Conservation (phyloP, 805 yeast species). For the Kazachstania taianensis region DNA sequence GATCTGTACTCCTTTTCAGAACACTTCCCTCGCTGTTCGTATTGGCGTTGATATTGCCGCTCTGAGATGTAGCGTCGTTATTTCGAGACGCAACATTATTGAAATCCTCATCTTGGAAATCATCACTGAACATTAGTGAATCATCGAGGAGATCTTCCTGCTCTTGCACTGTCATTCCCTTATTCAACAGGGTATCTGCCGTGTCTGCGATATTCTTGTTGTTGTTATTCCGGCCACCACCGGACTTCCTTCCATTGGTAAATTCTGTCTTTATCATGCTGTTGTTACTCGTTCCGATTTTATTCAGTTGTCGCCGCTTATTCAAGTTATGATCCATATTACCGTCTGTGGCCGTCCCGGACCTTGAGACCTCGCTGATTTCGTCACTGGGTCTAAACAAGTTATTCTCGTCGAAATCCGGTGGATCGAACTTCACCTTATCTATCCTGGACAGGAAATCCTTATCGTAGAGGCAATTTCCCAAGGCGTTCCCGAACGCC, state of each 20-base stretch:
- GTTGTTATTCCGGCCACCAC: neutral
- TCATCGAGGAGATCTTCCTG: slow-evolving; percentile 38
- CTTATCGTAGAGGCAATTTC: slow-evolving; percentile 77
- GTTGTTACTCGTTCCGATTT: slow-evolving; percentile 6
- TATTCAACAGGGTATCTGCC: neutral
- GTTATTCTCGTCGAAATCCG: slow-evolving; percentile 36
- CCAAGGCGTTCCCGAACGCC: slow-evolving; percentile 74
- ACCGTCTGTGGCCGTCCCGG: slow-evolving; percentile 17
- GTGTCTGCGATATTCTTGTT: neutral
- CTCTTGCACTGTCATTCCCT: slow-evolving; percentile 2
- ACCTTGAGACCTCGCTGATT: slow-evolving; percentile 23
- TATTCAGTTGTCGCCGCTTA: slow-evolving; percentile 19
- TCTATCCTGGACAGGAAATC: slow-evolving; percentile 42
- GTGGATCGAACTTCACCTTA: slow-evolving; percentile 35
- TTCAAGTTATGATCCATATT: slow-evolving; percentile 3
- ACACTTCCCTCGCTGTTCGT: slow-evolving; percentile 1
- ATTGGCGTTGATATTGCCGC: slow-evolving; percentile 8
- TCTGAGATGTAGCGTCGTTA: slow-evolving; percentile 21
- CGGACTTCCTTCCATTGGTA: too few species aligned
- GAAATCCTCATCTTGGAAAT: slow-evolving; percentile 31
- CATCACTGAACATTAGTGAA: slow-evolving; percentile 45
- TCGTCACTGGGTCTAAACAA: slow-evolving; percentile 31
- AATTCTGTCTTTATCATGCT: too few species aligned
- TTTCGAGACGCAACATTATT: too few species aligned
- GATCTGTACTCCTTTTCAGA: slow-evolving; percentile 1